Evolutionary conservation across 768 basidiomycete species (phyloP), one percentile per base, ranked within the genome.

Genomic region (Pholiota microspora): DNA sequence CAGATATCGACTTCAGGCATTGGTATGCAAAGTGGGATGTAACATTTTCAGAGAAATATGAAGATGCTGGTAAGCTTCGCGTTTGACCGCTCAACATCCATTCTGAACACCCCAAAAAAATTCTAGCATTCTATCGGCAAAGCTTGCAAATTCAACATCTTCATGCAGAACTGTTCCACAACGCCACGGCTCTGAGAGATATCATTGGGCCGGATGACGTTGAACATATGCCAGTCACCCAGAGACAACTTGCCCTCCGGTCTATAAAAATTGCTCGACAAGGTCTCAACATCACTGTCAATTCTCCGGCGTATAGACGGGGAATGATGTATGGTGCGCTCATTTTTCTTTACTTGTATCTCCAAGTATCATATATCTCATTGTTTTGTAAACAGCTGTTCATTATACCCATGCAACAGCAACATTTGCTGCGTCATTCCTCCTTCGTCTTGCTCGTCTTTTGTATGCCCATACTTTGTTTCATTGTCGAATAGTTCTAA

Each of bases 401-500:
- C 87, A 92, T 65, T 89, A 90, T 63, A 89, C 89, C 12, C 94
- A 98, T 66, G 91, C 92, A 36, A 92, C 92, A 25, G 94, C 94
- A 4, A 96, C 94, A 0, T 98, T 98, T 71, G 83, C 91, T 18
- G 94, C 94, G 10, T 92, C 92, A 3, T 89, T 98, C 69, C 76
- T 96, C 55, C 77, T 98, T 46, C 86, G 94, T 28, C 76, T 97
- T 45, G 84, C 87, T 32, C 84, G 94, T 23, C 77, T 98, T 35
- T 95, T 97, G 91, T 93, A 66, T 71, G 90, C 71, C 16, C 29
- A 50, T 29, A 29, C 0, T 45, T 42, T 27, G 24, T 29, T 48
- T n/a, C 25, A 24, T 23, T 7, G 44, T 23, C 4, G 12, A 29
- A 36, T 45, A 28, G 51, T 4, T 16, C 16, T 31, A 13, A 32